A percentile compares a stretch with the other conserved stretches of the same genome.
Evolutionary conservation across 1,139 yeast species (phyloP).

Genomic region (Lodderomyces pseudojiufengensis): DNA sequence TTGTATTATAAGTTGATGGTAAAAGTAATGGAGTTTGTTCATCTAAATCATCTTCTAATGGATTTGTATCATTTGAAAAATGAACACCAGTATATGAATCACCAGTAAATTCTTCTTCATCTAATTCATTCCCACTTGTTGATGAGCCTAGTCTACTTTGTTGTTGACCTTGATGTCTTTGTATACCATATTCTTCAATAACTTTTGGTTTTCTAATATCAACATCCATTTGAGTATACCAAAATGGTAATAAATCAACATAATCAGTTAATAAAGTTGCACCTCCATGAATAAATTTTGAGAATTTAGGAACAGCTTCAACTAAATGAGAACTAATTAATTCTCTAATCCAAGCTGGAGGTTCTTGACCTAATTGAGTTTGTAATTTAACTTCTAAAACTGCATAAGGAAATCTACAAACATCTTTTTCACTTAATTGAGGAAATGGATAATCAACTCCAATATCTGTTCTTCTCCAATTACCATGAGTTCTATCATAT

Average conservation of each 20-base stretch:
- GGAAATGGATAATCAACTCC: conserved; percentile 95
- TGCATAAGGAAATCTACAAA: conserved; percentile 94
- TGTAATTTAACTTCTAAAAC: conserved; percentile 94
- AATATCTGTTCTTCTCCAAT: conserved; percentile 98
- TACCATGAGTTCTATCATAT: conserved; percentile 78
- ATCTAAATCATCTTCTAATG: conserved; percentile 48
- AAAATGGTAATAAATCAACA: conserved; percentile 84
- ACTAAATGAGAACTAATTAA: conserved; percentile 88
- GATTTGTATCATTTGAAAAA: conserved; percentile 46
- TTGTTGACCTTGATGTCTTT: conserved; percentile 19
- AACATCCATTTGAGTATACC: conserved; percentile 98
- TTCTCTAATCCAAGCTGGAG: conserved; percentile 96
- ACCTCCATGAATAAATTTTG: conserved; percentile 94
- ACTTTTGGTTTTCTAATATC: conserved; percentile 89
- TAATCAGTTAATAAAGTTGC: conserved; percentile 82
- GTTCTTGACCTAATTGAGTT: conserved; percentile 97
- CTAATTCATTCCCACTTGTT: conserved; percentile 49
- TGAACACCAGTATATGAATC: conserved; percentile 40
- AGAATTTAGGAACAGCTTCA: conserved; percentile 96
- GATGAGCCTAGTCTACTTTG: conserved; percentile 27
- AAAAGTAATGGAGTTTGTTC: conserved; percentile 40
- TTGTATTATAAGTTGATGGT: conserved; percentile 32
- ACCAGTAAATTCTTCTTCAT: conserved; percentile 43
- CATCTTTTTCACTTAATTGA: conserved; percentile 79
- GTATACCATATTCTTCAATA: conserved; percentile 60